Evolutionary conservation across 1,284 basidiomycete genomes (phyloP).

Genomic region (Coniferiporia weirii): DNA sequence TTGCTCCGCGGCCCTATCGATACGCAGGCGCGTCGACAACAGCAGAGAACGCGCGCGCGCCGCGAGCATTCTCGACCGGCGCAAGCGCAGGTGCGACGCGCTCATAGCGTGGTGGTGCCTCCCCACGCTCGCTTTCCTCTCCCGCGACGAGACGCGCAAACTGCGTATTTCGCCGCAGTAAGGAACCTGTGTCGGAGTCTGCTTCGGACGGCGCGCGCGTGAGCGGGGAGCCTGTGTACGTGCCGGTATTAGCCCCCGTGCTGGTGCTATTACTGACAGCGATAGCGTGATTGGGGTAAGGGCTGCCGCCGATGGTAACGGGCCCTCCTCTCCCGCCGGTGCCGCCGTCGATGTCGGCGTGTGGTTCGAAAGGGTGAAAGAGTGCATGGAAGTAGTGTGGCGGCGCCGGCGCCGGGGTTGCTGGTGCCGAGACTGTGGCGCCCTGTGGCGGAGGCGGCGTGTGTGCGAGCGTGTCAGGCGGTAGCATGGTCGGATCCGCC

Average conservation of each 20-base stretch:
- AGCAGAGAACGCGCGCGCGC: slow-evolving; percentile 2
- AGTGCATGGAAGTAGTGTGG: slow-evolving; percentile 1
- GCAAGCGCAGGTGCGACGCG: background rate
- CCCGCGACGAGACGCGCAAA: slow-evolving; percentile 61
- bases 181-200: slow-evolving; percentile 27
- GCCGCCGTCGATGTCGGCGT: background rate
- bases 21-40: slow-evolving; percentile 17
- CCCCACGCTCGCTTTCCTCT: slow-evolving; percentile 57
- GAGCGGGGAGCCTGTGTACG: background rate
- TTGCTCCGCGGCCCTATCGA: too few species aligned
- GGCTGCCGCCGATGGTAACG: background rate
- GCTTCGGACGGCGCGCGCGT: slow-evolving; percentile 18
- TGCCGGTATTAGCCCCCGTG: background rate
- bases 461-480: background rate
- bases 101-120: slow-evolving; percentile 59
- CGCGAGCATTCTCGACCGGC: background rate
- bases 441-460: background rate
- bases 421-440: background rate
- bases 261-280: background rate
- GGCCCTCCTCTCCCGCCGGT: too few species aligned
- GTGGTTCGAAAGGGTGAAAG: background rate
- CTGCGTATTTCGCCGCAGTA: slow-evolving; percentile 38
- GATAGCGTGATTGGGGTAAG: background rate
- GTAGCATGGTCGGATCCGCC: background rate
- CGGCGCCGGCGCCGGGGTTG: background rate